Percentiles rank a stretch among this genome's conserved stretches.
These are phyloP conservation scores for Xanthoceras sorbifolium DNA, from an alignment of 345 rosid species.

Conservation along the genomic window DNA sequence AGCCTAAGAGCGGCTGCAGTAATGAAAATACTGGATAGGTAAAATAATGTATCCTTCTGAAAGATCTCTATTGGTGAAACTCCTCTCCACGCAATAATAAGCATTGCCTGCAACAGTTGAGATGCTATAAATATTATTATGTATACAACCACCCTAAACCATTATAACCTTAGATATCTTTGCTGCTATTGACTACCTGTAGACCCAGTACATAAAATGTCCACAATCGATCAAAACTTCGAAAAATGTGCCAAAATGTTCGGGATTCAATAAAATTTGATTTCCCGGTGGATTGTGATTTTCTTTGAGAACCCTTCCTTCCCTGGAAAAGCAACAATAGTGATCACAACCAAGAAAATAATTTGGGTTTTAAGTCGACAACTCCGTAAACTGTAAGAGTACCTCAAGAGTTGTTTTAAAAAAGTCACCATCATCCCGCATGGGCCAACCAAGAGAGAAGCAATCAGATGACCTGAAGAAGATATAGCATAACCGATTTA, in stretches of 20 bases:
- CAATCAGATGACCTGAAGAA: constrained; percentile 79
- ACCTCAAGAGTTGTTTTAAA: constrained; percentile 84
- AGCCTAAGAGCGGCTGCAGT: constrained; percentile 92
- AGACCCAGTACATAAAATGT: constrained; percentile 84
- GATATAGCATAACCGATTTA: constrained; percentile 24
- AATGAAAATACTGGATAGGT: constrained; percentile 85
- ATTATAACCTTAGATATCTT: background rate
- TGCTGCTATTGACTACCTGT: constrained; percentile 56
- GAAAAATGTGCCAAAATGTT: constrained; percentile 93
- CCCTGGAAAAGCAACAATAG: constrained; percentile 48
- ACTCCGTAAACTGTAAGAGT: constrained; percentile 23
- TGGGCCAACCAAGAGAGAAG: constrained; percentile 99
- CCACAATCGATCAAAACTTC: constrained; percentile 95
- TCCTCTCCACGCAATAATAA: constrained; percentile 79
- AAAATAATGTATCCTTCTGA: constrained; percentile 63
- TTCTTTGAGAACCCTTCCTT: constrained; percentile 46
- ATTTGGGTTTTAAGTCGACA: constrained; percentile 18
- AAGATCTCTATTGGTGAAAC: constrained; percentile 56
- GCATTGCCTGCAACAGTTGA: constrained; percentile 62
- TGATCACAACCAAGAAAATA: constrained; percentile 19
- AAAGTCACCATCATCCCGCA: constrained; percentile 98
- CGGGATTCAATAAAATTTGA: constrained; percentile 91
- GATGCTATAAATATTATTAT: constrained; percentile 15
- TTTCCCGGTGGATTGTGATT: constrained; percentile 76
- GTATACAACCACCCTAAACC: constrained; percentile 5